Evolutionary conservation across 495 filamentous ascomycete species (phyloP), one percentile per base, ranked within the genome.

Genomic region (Platismatia glauca): DNA sequence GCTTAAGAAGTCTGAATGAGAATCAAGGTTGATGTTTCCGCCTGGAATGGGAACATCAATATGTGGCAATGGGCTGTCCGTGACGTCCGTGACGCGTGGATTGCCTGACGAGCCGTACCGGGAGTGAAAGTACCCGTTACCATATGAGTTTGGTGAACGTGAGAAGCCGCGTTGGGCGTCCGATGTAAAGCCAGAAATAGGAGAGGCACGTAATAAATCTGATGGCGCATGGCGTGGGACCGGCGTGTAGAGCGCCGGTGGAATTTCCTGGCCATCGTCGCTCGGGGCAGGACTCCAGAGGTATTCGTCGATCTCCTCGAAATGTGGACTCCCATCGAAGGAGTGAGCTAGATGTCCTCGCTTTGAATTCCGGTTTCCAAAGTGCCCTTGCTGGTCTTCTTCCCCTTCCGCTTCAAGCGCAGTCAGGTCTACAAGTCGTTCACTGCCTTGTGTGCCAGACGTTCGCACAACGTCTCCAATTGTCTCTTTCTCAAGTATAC

Each of bases 231-330:
- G 50, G 29, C 16, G 6, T 53, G 29, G 29, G 9, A 31, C 15
- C 16, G 50, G 27, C 29, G 18, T 31, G 38, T 43, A 4, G 13
- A 7, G 35, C 34, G 24, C 57, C 59, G 48, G 27, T 39, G 37
- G 24, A 29, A 38, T 31, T 8, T 56, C 60, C 33, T 24, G 39
- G n/a, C 56, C 37, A 33, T 38, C 31, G 24, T 59, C 62, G 29
- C 56, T 59, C 9, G 55, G 39, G 18, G 43, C 43, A 7, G 62
- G 62, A 24, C 57, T 59, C 53, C 39, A 64, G 29, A 48, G 43
- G 18, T 33, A 64, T 31, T 59, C 43, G 12, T 48, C 57, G 7
- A 59, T 44, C 46, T 61, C 33, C 5, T 39, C 38, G 18, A 15
- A 13, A 18, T 0, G 9, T 29, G 46, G 46, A 33, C 35, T 55